phyloP scores from a whole-genome alignment of 2,329 filamentous ascomycete species.

The Phyllosticta citrichinensis region DNA sequence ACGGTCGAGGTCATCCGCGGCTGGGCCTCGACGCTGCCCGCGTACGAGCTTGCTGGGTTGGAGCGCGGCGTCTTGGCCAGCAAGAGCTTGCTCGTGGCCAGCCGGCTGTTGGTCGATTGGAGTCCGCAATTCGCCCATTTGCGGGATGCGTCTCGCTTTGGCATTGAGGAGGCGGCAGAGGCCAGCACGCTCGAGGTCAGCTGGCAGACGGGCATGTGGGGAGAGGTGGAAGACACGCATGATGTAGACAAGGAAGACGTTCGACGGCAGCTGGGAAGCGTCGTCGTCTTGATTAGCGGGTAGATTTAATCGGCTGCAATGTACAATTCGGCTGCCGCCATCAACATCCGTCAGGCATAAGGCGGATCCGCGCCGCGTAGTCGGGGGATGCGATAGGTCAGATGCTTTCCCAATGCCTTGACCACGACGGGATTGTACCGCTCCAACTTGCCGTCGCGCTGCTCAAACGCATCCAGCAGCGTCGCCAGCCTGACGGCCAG shows the following conservation, averaged over 20 bases:
- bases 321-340: no score
- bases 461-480: no score
- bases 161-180: slow-evolving; percentile 70
- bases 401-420: no score
- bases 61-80: slow-evolving; percentile 76
- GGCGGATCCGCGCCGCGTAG: no score
- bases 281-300: slow-evolving; percentile 62
- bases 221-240: slow-evolving; percentile 95
- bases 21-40: slow-evolving; percentile 63
- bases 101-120: slow-evolving; percentile 76
- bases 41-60: slow-evolving; percentile 77
- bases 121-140: slow-evolving; percentile 57
- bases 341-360: not conserved
- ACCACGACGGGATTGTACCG: no score
- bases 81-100: slow-evolving; percentile 75
- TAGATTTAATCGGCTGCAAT: not conserved
- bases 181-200: slow-evolving; percentile 74
- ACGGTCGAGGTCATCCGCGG: slow-evolving; percentile 68
- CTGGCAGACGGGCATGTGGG: slow-evolving; percentile 88
- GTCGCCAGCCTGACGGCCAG: no score
- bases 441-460: no score
- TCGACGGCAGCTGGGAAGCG: slow-evolving; percentile 76
- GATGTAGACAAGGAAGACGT: slow-evolving; percentile 92
- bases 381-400: no score
- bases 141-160: slow-evolving; percentile 48